Base-by-base conservation (phyloP, 148 eudicot genomes). In the Talinum fruticosum region DNA sequence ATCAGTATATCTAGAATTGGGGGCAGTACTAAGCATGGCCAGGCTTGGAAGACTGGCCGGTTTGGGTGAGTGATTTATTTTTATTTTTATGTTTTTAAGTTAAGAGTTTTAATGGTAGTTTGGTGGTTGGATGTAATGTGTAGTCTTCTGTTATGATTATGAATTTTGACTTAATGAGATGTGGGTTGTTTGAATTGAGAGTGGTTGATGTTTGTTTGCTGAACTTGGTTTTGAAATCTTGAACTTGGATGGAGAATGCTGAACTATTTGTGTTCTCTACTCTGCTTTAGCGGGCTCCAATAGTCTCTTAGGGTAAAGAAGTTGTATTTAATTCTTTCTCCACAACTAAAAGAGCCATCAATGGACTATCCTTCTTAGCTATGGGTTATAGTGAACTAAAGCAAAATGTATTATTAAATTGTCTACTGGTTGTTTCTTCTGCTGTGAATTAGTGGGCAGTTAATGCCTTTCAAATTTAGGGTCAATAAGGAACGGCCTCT, bases 1-100 rank as follows among this genome's bases (percentile, higher is more conserved):
- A 89, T 84, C 53, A 96, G 99, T 82, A 96, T 96, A 82, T 93
- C 97, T 1, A 89, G 97, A 66, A 93, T 96, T 53, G 99, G 99
- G 33, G 99, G 97, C 26, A 96, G 99, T 84, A 77, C 64, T 34
- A 96, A 96, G 85, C 90, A 83, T 18, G 87, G 80, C 49, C 96
- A 93, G 72, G 87, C 97, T 21, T 93, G 89, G 90, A 96, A 96
- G 73, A 96, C 99, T 24, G 99, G 99, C 34, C 97, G 99, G 10
- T 96, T 96, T 75, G 99, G 99, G 99, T 96, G 79, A 77, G 77
- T 26, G 23, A 62, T 23, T 59, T 57, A 19, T n/a, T 2, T 57
- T 3, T 57, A 2, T 5, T 21, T 57, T 21, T 57, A 2, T 5
- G 26, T 19, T 21, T 59, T 59, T 29, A 59, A 59, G 10, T 59